A percentile compares a stretch with the other conserved stretches of the same genome.
Conservation (phyloP, 2,329 filamentous ascomycete genomes). For the Xylariaceae sp. region DNA sequence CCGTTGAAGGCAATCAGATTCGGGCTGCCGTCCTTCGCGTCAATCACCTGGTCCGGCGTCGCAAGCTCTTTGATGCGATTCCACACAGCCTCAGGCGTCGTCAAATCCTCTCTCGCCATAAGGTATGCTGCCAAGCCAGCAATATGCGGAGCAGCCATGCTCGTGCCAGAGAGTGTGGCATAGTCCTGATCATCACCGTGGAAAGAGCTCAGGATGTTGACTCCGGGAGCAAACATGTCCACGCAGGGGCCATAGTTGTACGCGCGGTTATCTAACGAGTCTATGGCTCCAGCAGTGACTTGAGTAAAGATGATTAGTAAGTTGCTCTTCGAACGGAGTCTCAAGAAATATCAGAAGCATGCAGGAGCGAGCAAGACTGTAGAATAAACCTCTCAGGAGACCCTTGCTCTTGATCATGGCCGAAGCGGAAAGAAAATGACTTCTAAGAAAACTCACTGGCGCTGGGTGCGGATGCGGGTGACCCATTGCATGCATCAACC, state of each 20-base stretch:
- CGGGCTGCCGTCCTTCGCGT: conserved; percentile 30
- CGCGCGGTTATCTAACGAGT: conserved; percentile 33
- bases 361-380: no score
- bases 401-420: no score
- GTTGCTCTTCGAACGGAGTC: neutral
- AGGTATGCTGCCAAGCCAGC: conserved; percentile 38
- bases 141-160: conserved; percentile 40
- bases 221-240: conserved; percentile 38
- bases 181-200: conserved; percentile 29
- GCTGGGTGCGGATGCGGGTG: conserved; percentile 34
- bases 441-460: conserved; percentile 27
- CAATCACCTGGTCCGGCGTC: conserved; percentile 32
- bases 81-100: conserved; percentile 24
- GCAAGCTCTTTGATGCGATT: conserved; percentile 30
- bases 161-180: conserved; percentile 34
- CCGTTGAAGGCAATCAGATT: conserved; percentile 41
- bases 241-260: conserved; percentile 36
- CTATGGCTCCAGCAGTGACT: conserved; percentile 39
- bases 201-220: conserved; percentile 35
- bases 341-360: no score
- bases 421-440: no score
- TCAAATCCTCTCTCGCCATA: conserved; percentile 35
- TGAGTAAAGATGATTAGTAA: neutral
- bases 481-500: conserved; percentile 34
- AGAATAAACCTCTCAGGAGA: no score